Conservation (phyloP, 768 basidiomycete species). For the Leccinum aurantiacum region DNA sequence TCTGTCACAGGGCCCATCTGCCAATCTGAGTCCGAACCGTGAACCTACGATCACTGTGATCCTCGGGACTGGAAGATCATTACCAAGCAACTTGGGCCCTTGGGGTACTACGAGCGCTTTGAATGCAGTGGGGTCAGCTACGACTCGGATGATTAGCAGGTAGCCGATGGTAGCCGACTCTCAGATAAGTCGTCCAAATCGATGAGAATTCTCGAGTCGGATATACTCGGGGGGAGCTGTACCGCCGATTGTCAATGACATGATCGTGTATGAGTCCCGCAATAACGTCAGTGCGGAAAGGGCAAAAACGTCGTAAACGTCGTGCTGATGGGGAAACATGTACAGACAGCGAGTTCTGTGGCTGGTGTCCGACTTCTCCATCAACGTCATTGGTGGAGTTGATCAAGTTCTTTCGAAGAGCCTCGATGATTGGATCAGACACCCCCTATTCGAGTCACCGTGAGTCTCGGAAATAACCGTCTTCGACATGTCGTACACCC, state of each 20-base stretch:
- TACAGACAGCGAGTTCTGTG: constrained; percentile 20
- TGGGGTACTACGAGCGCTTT: not conserved
- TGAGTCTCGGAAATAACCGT: constrained; percentile 19
- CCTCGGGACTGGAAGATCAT: no score
- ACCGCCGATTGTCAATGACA: not conserved
- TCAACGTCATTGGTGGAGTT: not conserved
- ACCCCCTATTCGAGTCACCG: constrained; percentile 41
- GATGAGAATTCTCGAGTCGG: not conserved
- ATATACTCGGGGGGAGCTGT: not conserved
- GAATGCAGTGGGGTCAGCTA: not conserved
- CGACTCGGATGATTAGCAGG: not conserved
- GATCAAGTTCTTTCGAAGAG: constrained; percentile 29
- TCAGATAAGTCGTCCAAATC: not conserved
- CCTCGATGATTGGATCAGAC: constrained; percentile 16
- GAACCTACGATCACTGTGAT: no score
- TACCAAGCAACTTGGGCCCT: not conserved
- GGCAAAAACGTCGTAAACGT: not conserved
- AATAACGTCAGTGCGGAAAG: not conserved
- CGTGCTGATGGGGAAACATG: constrained; percentile 42
- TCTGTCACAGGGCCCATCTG: not conserved
- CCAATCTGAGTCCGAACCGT: not conserved
- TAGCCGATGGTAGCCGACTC: not conserved
- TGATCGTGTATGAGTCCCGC: not conserved
- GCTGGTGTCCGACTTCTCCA: not conserved
- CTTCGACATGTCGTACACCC: constrained; percentile 3